phyloP scores from a whole-genome alignment of 352 stramenopile species.

The Globisporangium recalcitrans region DNA sequence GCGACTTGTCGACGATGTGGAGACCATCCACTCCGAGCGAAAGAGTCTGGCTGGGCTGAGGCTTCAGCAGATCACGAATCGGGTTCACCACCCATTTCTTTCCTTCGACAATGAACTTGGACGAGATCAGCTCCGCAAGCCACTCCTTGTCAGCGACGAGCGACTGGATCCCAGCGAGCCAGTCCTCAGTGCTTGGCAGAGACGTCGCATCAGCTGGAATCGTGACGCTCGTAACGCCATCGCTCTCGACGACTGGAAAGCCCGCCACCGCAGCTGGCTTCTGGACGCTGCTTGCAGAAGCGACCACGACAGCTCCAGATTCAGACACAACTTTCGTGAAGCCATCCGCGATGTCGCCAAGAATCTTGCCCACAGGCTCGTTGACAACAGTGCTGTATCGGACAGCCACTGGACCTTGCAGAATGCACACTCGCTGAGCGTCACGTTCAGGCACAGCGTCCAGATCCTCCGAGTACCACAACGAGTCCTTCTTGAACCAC shows the following conservation, averaged over 20 bases:
- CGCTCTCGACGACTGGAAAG: conserved; percentile 17
- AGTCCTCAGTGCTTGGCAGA: conserved; percentile 33
- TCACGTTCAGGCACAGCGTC: conserved; percentile 74
- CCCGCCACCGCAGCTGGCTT: conserved; percentile 19
- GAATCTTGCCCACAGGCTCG: conserved; percentile 77
- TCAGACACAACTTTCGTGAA: conserved; percentile 44
- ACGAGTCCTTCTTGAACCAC: conserved; percentile 89
- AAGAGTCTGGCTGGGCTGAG: conserved; percentile 42
- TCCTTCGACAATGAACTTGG: conserved; percentile 39
- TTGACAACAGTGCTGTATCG: conserved; percentile 69
- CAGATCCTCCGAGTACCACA: conserved; percentile 89
- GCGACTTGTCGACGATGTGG: conserved; percentile 36
- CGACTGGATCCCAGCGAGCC: conserved; percentile 33
- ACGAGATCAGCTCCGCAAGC: conserved; percentile 49
- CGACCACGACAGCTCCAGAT: conserved; percentile 14
- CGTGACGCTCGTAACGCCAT: conserved; percentile 21
- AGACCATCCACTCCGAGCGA: conserved; percentile 28
- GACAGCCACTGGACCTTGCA: conserved; percentile 78
- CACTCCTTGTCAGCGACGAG: conserved; percentile 41
- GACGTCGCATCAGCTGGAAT: conserved; percentile 22
- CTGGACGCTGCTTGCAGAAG: neutral
- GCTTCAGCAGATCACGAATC: conserved; percentile 43
- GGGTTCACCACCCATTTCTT: conserved; percentile 74
- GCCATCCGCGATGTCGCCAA: conserved; percentile 53
- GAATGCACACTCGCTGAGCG: conserved; percentile 76